Base-by-base conservation (phyloP, 139 green algal species). In the Chlorella sp. region DNA sequence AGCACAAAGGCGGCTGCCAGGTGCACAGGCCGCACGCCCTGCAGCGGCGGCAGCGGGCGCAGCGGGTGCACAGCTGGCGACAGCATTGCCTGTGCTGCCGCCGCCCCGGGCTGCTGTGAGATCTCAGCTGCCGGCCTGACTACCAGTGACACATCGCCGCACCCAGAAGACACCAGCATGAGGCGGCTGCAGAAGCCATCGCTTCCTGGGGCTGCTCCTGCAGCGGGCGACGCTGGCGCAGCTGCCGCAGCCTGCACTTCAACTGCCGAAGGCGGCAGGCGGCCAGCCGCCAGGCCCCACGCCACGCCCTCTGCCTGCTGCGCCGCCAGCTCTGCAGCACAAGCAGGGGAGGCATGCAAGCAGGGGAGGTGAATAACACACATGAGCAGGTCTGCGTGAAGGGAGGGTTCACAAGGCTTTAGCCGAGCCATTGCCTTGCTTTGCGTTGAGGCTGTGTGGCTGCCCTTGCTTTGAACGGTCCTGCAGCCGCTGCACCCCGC, bases 1-100 rank as follows among this genome's bases (percentile, higher is more conserved):
- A 91, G 61, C 73, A 86, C 85, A 28, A 77, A 90, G 5, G 91
- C 91, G 14, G 93, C 90, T 48, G 90, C 83, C 39, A 96, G 86
- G 0, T 88, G 53, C 40, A 95, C 76, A 0, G 94, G 93, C 15
- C 91, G 91, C 28, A 88, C 86, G 18, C 93, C 93, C 11, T 85
- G 86, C 37, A 94, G 84, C n/a, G 93, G 94, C 24, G 91, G 81
- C n/a, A 24, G 22, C 12, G 90, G 90, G 11, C 91, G 88, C n/a
- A 95, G 69, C 12, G 91, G 93, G 36, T 89, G 81, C 39, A 91
- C n/a, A 1, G 89, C 21, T 39, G 77, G 53, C 48, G 86, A 82
- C 81, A 89, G 64, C 0, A 36, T 0, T 28, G 36, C 60, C 57
- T 24, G 22, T 61, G 78, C 26, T n/a, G 78, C 78, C 28, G 78